Evolutionary conservation across 768 basidiomycete species (phyloP).

Genomic region (Phlebiopsis gigantea): DNA sequence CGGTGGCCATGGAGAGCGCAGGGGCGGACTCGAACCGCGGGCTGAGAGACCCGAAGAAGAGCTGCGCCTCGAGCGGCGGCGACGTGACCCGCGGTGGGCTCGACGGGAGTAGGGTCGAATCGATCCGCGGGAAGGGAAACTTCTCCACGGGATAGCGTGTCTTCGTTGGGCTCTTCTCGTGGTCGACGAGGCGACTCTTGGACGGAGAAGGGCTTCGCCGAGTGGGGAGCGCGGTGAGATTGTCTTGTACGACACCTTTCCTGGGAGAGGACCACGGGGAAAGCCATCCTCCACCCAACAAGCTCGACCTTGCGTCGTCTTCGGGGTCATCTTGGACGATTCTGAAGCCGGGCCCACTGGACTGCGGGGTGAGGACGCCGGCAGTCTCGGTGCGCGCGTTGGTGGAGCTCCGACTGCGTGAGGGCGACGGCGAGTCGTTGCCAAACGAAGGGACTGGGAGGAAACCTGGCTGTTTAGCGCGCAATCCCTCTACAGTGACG

Average conservation of each 20-base stretch:
- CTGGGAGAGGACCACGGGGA: constrained; percentile 16
- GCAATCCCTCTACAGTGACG: constrained; percentile 9
- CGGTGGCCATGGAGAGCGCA: constrained; percentile 10
- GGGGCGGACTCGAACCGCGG: constrained; percentile 17
- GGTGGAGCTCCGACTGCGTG: constrained; percentile 16
- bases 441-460: constrained; percentile 13
- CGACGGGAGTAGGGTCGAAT: constrained; percentile 41
- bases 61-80: constrained; percentile 47
- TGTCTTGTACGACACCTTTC: background rate
- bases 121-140: constrained; percentile 18
- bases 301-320: constrained; percentile 13
- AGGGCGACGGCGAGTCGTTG: constrained; percentile 16
- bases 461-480: background rate
- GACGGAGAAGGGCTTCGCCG: background rate
- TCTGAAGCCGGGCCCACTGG: constrained; percentile 35
- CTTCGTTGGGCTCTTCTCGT: background rate
- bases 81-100: constrained; percentile 56
- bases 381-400: background rate
- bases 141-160: background rate
- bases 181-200: background rate
- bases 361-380: constrained; percentile 6
- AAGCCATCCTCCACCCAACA: constrained; percentile 6
- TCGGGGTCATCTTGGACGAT: constrained; percentile 35
- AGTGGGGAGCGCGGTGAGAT: background rate
- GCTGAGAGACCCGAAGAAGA: constrained; percentile 39